phyloP scores from a whole-genome alignment of 75 land plant species.

The Cupressus sempervirens region DNA sequence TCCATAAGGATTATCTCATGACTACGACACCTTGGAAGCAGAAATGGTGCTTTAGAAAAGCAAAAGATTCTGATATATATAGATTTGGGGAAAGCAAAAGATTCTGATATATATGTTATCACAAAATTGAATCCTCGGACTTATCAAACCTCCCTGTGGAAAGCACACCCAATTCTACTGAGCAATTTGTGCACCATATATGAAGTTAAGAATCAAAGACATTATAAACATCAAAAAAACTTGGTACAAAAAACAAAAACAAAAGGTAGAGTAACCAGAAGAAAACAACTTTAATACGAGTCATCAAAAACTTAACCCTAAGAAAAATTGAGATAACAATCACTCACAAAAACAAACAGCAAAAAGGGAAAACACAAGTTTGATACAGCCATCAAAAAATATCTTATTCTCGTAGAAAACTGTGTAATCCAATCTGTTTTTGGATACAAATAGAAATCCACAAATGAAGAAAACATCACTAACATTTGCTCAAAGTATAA shows the following conservation, averaged over 20 bases:
- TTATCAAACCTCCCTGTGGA: not conserved
- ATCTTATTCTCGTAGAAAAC: not conserved
- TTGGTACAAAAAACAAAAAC: too few species aligned
- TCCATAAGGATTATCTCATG: too few species aligned
- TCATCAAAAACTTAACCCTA: too few species aligned
- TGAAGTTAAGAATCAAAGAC: not conserved
- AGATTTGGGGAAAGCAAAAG: too few species aligned
- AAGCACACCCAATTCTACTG: too few species aligned
- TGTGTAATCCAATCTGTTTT: not conserved
- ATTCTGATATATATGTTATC: not conserved
- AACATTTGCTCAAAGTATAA: not conserved
- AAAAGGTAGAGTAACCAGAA: too few species aligned
- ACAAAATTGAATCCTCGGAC: not conserved
- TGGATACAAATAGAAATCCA: not conserved
- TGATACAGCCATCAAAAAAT: not conserved
- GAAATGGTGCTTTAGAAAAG: too few species aligned
- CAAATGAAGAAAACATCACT: not conserved
- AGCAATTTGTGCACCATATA: not conserved
- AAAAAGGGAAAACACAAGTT: too few species aligned
- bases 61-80: too few species aligned
- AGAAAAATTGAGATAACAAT: not conserved
- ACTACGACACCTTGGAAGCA: too few species aligned
- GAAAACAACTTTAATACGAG: not conserved
- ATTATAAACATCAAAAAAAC: too few species aligned
- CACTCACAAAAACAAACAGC: not conserved